Evolutionary conservation across 805 yeast species (phyloP).

Genomic region (Candida verbasci): DNA sequence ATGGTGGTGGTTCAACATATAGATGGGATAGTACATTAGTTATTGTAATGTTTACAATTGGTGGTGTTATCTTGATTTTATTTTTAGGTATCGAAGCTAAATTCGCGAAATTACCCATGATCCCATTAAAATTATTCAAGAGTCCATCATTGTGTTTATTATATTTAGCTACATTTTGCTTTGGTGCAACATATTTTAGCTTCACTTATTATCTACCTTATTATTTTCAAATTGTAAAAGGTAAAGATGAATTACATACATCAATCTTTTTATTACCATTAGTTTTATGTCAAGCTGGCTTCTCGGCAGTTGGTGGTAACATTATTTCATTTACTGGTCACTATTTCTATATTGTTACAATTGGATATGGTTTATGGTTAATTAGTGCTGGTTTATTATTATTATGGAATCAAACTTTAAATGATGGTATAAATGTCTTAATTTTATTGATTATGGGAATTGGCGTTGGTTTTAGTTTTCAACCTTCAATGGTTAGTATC

Average conservation of each 20-base stretch:
- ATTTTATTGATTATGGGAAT: constrained; percentile 30
- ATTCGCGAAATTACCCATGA: constrained; percentile 41
- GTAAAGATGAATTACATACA: constrained; percentile 32
- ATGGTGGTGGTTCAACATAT: constrained; percentile 50
- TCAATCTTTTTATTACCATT: constrained; percentile 28
- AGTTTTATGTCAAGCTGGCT: constrained; percentile 27
- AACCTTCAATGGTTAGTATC: constrained; percentile 30
- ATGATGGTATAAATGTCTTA: constrained; percentile 23
- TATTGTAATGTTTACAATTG: constrained; percentile 44
- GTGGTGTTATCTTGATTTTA: constrained; percentile 30
- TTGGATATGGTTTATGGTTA: constrained; percentile 28
- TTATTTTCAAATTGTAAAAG: constrained; percentile 20
- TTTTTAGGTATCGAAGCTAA: constrained; percentile 40
- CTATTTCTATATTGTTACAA: constrained; percentile 23
- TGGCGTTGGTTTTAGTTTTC: constrained; percentile 34
- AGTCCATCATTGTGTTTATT: constrained; percentile 30
- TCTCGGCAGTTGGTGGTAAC: constrained; percentile 27
- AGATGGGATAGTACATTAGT: constrained; percentile 56
- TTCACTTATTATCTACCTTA: constrained; percentile 30
- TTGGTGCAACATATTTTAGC: constrained; percentile 27
- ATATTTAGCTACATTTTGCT: constrained; percentile 31
- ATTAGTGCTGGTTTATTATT: constrained; percentile 41
- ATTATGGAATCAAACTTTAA: constrained; percentile 19
- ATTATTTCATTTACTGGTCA: constrained; percentile 25
- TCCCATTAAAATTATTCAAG: constrained; percentile 40